These are phyloP conservation scores for Aureobasidium sp. DNA, from an alignment of 2,329 filamentous ascomycete species.

Conservation along the genomic window DNA sequence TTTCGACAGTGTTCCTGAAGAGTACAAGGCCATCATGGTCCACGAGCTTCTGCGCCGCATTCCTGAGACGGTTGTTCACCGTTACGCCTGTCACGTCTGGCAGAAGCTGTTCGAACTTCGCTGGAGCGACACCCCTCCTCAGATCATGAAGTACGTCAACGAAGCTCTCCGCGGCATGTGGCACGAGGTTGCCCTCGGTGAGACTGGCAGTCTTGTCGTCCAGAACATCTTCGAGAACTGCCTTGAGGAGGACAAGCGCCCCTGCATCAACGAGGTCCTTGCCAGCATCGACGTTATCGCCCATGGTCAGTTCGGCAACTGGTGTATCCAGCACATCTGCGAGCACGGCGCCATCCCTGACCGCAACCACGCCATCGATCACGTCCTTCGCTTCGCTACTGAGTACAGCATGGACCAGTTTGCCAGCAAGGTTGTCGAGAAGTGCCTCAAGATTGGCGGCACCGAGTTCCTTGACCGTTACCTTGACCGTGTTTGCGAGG, in stretches of 20 bases:
- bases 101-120: slow-evolving; percentile 98
- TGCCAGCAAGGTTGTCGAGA: slow-evolving; percentile 97
- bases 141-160: slow-evolving; percentile 98
- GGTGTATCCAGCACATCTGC: slow-evolving; percentile 99
- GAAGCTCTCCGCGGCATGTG: slow-evolving; percentile 93
- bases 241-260: slow-evolving; percentile 97
- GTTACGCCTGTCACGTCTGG: slow-evolving; percentile 98
- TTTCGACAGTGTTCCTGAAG: slow-evolving; percentile 93
- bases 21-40: slow-evolving; percentile 99
- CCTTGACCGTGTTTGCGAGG: slow-evolving; percentile 87
- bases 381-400: slow-evolving; percentile 84
- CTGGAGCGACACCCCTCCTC: slow-evolving; percentile 88
- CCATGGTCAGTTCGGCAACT: slow-evolving; percentile 97
- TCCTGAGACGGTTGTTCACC: slow-evolving; percentile 94
- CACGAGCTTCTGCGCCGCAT: slow-evolving; percentile 91
- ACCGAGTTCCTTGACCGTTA: slow-evolving; percentile 86
- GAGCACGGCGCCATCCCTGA: slow-evolving; percentile 89
- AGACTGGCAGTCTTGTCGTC: slow-evolving; percentile 95
- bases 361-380: slow-evolving; percentile 86
- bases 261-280: slow-evolving; percentile 93
- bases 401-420: slow-evolving; percentile 99
- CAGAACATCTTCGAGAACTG: slow-evolving; percentile 99
- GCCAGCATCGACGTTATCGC: slow-evolving; percentile 92
- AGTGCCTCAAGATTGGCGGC: slow-evolving; percentile 94
- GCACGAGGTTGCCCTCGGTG: slow-evolving; percentile 94